These are phyloP conservation scores for Pichia sp. DNA, from an alignment of 1,139 yeast species.

Conservation along the genomic window DNA sequence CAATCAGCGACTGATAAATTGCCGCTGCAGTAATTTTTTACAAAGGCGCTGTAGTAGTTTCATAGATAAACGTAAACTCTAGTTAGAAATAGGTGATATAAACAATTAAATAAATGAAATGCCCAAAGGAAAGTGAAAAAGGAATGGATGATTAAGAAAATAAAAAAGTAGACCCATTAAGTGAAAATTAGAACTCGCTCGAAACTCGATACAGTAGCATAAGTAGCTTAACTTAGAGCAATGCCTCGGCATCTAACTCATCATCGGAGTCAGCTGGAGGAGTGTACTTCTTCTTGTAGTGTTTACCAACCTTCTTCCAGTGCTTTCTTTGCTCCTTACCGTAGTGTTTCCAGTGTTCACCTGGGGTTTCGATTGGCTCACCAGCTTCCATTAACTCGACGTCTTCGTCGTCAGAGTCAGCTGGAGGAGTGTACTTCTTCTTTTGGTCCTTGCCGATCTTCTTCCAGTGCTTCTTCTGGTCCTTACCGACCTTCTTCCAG, in stretches of 20 bases:
- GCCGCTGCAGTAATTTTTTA: too few relatives aligned
- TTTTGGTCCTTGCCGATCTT: constrained; percentile 19
- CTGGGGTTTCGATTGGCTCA: constrained; percentile 12
- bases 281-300: constrained; percentile 23
- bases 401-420: constrained; percentile 16
- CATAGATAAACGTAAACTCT: neutral
- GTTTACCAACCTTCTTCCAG: constrained; percentile 28
- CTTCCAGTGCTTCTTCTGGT: constrained; percentile 14
- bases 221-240: constrained; percentile 2
- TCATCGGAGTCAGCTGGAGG: constrained; percentile 15
- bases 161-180: neutral
- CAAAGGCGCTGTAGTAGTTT: too few relatives aligned
- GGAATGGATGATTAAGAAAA: neutral
- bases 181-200: neutral
- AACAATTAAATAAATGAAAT: neutral
- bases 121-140: neutral
- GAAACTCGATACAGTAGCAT: neutral
- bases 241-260: constrained; percentile 7
- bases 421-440: constrained; percentile 22
- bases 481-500: too few relatives aligned
- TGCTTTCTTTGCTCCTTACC: constrained; percentile 25
- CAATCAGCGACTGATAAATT: too few relatives aligned
- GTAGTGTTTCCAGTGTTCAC: constrained; percentile 15
- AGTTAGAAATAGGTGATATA: neutral
- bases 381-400: constrained; percentile 4